A percentile compares a stretch with the other conserved stretches of the same genome.
Conservation (phyloP, 2,329 filamentous ascomycete species). For the Rhinocladiella similis region DNA sequence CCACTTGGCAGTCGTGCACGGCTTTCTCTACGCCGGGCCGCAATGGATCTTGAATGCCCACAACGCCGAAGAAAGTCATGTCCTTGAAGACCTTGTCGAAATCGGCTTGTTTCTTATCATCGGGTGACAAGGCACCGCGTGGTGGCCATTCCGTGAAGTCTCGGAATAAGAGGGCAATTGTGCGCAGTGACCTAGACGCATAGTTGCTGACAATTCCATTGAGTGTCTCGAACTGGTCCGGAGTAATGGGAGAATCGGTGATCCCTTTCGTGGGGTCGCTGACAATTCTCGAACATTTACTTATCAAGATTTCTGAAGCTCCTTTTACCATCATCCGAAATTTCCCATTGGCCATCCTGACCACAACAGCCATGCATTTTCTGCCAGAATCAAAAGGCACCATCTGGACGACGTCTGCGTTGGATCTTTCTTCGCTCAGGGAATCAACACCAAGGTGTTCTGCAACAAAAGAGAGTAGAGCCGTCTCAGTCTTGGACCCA, state of each 20-base stretch:
- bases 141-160: conserved; percentile 88
- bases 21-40: conserved; percentile 73
- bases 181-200: conserved; percentile 76
- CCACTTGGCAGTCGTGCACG: conserved; percentile 70
- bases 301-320: conserved; percentile 52
- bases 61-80: conserved; percentile 68
- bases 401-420: conserved; percentile 56
- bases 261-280: conserved; percentile 61
- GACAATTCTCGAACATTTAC: conserved; percentile 53
- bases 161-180: conserved; percentile 79
- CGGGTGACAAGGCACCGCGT: conserved; percentile 55
- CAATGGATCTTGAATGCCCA: conserved; percentile 80
- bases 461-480: conserved; percentile 68
- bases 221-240: conserved; percentile 59
- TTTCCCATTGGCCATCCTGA: conserved; percentile 55
- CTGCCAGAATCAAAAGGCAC: conserved; percentile 63
- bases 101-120: conserved; percentile 61
- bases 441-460: conserved; percentile 66
- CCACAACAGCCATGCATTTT: conserved; percentile 69
- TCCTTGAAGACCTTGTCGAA: conserved; percentile 68
- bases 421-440: conserved; percentile 62
- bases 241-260: conserved; percentile 49
- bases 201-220: conserved; percentile 72
- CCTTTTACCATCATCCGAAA: conserved; percentile 60
- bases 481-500: conserved; percentile 77